These are phyloP conservation scores for Petunia secreta DNA, from an alignment of 257 asterid genomes.

Conservation along the genomic window DNA sequence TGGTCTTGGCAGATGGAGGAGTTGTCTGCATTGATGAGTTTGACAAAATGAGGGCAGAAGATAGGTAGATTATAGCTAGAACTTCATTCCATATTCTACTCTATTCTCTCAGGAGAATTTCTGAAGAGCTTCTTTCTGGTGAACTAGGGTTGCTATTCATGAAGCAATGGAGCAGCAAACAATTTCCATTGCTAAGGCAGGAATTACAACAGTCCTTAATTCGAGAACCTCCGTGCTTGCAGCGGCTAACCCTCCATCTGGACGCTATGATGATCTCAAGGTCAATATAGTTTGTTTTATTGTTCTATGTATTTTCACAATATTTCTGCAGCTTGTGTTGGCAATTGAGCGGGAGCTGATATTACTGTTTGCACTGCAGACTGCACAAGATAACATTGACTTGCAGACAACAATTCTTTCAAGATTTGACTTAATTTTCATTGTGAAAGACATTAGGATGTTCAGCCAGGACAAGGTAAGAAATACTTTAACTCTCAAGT, in stretches of 20 bases:
- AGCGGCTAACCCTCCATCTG: conserved; percentile 99
- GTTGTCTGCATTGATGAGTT: conserved; percentile 99
- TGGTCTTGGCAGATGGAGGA: conserved; percentile 99
- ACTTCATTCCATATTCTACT: conserved; percentile 20
- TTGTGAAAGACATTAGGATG: conserved; percentile 92
- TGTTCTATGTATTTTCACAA: conserved; percentile 3
- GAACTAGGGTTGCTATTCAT: conserved; percentile 90
- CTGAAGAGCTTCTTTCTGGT: conserved; percentile 32
- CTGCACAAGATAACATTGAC: conserved; percentile 98
- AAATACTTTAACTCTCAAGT: conserved; percentile 3
- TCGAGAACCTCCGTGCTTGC: conserved; percentile 99
- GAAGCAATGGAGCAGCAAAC: conserved; percentile 99
- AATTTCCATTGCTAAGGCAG: conserved; percentile 99
- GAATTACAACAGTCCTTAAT: conserved; percentile 97
- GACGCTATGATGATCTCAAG: conserved; percentile 98
- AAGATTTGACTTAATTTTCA: conserved; percentile 92
- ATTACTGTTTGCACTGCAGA: conserved; percentile 51
- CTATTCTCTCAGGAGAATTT: conserved; percentile 27
- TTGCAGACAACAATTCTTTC: conserved; percentile 98
- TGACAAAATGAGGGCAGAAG: conserved; percentile 99
- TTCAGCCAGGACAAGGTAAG: conserved; percentile 92
- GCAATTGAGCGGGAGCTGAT: conserved; percentile 32
- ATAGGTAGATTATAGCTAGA: conserved; percentile 54
- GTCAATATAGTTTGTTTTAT: conserved; percentile 36
- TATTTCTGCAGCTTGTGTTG: conserved; percentile 15